Evolutionary conservation across 345 rosid genomes (phyloP), one percentile per base, ranked within the genome.

Genomic region (Erucastrum elatum): DNA sequence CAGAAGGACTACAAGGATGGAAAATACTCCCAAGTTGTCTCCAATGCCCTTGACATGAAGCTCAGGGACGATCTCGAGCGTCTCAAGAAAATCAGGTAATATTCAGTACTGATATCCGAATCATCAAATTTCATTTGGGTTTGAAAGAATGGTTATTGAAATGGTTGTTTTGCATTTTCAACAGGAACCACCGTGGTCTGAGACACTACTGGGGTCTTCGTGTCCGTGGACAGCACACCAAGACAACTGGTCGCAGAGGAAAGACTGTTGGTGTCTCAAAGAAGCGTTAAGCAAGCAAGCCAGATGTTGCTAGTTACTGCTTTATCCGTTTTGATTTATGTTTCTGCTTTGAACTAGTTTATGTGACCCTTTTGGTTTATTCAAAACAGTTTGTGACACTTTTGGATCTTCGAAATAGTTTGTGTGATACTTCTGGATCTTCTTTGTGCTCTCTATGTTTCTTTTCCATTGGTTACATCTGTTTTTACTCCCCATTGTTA

Each of bases 1-100:
- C 94, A 93, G 82, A 93, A 93, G 80, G 98, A 91, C 65, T 90
- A 93, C 88, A 93, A 90, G 78, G 98, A 93, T 26, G 98, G 97
- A 0, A 93, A 88, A 80, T 90, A 86, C 31, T 88, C 93, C 46
- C 97, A 93, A 83, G 95, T 93, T 16, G 92, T 93, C 62, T 91
- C 97, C 39, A 93, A 93, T 62, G 98, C 95, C 0, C 62, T 93
- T 25, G 95, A 91, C 85, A 93, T 91, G 95, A 93, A 93, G 87
- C 81, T 91, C 78, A 93, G 97, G 68, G 97, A 91, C 82, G 97
- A 91, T 78, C 84, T 91, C 51, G 94, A 91, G 85, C 84, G 97
- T 60, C 85, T 91, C 74, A 91, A 91, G 84, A 91, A 91, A 83
- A 91, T 91, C 80, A 84, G 93, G 94, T 91, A 74, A 58, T 6